Percentiles rank a stretch among this genome's conserved stretches.
Conservation (phyloP, 1,284 basidiomycete species). For the Phylloporus gajari region DNA sequence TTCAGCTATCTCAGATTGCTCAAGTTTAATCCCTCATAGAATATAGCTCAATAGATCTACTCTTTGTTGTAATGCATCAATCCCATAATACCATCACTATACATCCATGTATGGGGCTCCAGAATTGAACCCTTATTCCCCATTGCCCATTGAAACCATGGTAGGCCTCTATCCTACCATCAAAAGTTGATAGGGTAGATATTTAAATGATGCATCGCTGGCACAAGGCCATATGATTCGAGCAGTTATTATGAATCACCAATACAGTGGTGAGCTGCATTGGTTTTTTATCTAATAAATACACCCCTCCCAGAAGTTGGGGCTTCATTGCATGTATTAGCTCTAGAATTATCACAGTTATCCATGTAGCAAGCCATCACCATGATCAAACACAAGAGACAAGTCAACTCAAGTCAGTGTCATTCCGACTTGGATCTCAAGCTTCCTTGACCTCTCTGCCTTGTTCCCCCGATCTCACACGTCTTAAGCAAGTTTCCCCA, state of each 20-base stretch:
- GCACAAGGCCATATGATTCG: background rate
- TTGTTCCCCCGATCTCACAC: too few relatives aligned
- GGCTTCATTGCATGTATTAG: background rate
- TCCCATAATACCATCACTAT: too few relatives aligned
- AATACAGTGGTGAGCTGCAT: background rate
- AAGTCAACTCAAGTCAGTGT: too few relatives aligned
- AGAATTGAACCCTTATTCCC: background rate
- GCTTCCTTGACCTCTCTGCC: too few relatives aligned
- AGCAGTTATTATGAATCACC: background rate
- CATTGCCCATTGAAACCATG: background rate
- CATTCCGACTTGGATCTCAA: too few relatives aligned
- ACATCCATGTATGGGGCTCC: too few relatives aligned
- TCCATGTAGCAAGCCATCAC: background rate
- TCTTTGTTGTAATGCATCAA: too few relatives aligned
- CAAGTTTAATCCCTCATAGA: too few relatives aligned
- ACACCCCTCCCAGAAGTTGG: background rate
- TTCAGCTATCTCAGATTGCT: too few relatives aligned
- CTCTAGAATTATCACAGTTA: constrained; percentile 1
- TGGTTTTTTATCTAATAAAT: constrained; percentile 2
- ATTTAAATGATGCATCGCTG: background rate
- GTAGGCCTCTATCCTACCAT: constrained; percentile 1
- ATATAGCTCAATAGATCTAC: too few relatives aligned
- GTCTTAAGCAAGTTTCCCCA: too few relatives aligned
- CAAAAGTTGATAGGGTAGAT: background rate
- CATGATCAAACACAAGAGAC: background rate